These are phyloP conservation scores for Cyclanthera cordifolia DNA, from an alignment of 306 rosid genomes.

Conservation along the genomic window DNA sequence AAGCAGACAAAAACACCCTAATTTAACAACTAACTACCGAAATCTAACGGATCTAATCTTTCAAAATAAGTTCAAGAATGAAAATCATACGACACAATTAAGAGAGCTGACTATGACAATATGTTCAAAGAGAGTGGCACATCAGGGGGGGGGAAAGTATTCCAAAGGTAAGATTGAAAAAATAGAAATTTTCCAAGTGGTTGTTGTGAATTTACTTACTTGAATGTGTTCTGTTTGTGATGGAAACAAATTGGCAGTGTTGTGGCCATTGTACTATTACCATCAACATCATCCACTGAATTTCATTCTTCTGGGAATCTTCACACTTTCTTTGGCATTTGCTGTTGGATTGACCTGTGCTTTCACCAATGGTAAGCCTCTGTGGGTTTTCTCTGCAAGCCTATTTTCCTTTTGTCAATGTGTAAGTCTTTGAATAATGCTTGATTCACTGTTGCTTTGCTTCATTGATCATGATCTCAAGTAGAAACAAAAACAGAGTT, in stretches of 20 bases:
- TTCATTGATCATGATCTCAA: background rate
- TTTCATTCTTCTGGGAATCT: constrained; percentile 27
- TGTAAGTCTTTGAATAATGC: too few relatives aligned
- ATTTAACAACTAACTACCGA: background rate
- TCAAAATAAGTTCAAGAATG: background rate
- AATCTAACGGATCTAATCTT: background rate
- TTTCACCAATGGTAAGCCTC: constrained; percentile 22
- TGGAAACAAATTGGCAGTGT: constrained; percentile 16
- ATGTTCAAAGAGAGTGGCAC: too few relatives aligned
- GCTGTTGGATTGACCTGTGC: constrained; percentile 32
- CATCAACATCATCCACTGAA: constrained; percentile 40
- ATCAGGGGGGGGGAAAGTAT: too few relatives aligned
- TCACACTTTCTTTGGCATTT: constrained; percentile 32
- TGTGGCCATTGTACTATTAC: constrained; percentile 25
- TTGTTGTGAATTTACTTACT: background rate
- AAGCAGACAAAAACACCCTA: too few relatives aligned
- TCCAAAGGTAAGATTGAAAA: background rate
- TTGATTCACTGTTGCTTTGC: too few relatives aligned
- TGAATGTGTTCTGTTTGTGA: background rate
- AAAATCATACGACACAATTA: background rate
- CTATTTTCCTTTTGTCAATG: too few relatives aligned
- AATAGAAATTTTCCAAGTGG: background rate
- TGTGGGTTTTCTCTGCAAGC: too few relatives aligned
- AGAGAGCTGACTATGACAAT: background rate
- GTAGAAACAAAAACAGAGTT: background rate